phyloP scores from a whole-genome alignment of 495 filamentous ascomycete genomes.

The Xylaria nigripes region DNA sequence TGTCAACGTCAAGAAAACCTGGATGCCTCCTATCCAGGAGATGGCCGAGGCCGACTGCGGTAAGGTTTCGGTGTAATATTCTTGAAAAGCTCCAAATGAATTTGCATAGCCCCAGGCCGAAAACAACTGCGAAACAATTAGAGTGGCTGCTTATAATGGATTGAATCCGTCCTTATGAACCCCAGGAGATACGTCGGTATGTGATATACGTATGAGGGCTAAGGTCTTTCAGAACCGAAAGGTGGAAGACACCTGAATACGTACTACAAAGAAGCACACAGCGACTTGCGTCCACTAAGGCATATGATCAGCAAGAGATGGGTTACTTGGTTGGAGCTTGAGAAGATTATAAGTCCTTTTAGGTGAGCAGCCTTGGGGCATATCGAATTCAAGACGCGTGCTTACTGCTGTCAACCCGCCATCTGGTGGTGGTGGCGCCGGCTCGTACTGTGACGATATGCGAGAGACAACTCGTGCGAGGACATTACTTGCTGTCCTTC shows the following conservation, averaged over 20 bases:
- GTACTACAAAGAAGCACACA: conserved; percentile 51
- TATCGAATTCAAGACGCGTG: neutral
- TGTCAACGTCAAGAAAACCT: conserved; percentile 47
- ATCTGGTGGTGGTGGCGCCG: conserved; percentile 54
- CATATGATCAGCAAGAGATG: neutral
- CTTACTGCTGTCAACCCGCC: conserved; percentile 48
- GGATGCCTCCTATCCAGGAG: conserved; percentile 54
- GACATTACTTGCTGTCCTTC: conserved; percentile 23
- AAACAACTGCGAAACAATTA: conserved; percentile 33
- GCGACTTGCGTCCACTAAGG: conserved; percentile 53
- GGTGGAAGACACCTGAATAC: neutral
- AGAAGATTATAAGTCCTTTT: neutral
- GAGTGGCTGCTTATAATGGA: conserved; percentile 8
- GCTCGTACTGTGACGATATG: conserved; percentile 40
- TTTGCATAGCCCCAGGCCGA: conserved; percentile 73
- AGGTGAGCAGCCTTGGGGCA: neutral
- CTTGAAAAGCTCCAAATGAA: conserved; percentile 66
- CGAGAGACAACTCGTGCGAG: conserved; percentile 21
- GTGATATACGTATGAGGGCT: neutral
- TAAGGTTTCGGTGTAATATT: conserved; percentile 52
- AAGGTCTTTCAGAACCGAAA: neutral
- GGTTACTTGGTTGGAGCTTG: neutral
- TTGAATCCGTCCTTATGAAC: neutral
- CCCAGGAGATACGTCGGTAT: too few species aligned
- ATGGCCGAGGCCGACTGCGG: conserved; percentile 39